Base-by-base conservation (phyloP, 257 asterid genomes). In the Scutellaria minor region DNA sequence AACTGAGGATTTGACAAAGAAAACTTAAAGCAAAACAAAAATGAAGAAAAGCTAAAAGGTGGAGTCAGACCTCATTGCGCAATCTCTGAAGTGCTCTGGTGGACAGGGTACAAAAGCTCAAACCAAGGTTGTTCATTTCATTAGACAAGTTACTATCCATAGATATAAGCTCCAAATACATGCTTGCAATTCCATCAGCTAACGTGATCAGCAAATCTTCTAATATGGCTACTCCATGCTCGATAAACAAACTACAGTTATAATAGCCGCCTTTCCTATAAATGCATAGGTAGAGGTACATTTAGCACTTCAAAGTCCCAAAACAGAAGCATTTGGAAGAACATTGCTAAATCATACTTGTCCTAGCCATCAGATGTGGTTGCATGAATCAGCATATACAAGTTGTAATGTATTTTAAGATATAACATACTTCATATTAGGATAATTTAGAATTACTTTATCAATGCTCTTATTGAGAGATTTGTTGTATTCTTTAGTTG, bases 121-220 rank as follows among this genome's bases (percentile, higher is more conserved):
- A 75, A 31, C 90, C 87, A 37, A 85, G 90, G 75, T 83, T 76
- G 83, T 78, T 83, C 75, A 83, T 85, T 74, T 85, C 90, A 74
- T 64, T 79, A 66, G 85, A 78, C 78, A 87, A 50, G 87, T 93
- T 83, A 82, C 97, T 80, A 73, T 94, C 99, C 64, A 94, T 93
- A 45, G 99, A 94, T 76, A 94, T 88, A 80, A 94, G 98, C 87
- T 94, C 98, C 86, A 94, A 85, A 74, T 94, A 91, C 90, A 86
- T 91, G 87, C 91, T 83, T 61, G 99, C 96, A 77, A 88, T 81
- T 68, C 96, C 98, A 84, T 94, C 96, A 8, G 99, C 98, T 72
- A 94, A 71, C 12, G 85, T 81, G 82, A 91, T 91, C 74, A 91
- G 84, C 80, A 94, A 76, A 87, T 94, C 98, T 85, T 94, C 96